Evolutionary conservation across 768 basidiomycete genomes (phyloP).

Genomic region (Boletales sp.): DNA sequence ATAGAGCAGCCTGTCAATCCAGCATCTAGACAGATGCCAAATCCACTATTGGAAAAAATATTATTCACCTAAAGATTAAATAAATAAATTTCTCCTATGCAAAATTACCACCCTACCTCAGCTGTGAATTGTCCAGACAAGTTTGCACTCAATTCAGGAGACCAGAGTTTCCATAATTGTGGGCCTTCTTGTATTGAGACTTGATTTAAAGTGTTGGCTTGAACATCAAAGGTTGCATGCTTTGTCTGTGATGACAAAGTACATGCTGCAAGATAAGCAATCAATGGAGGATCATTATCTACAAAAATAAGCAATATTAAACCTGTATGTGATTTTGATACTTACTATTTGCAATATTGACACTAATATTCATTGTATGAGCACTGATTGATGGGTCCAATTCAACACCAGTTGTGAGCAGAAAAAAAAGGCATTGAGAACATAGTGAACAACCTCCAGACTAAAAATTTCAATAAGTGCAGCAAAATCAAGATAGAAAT

Average conservation of each 20-base stretch:
- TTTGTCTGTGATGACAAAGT: not conserved
- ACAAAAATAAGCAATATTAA: not conserved
- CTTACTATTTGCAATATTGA: not conserved
- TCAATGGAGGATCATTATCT: not conserved
- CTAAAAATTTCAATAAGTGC: no score
- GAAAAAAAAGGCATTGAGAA: slow-evolving; percentile 3
- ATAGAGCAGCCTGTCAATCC: not conserved
- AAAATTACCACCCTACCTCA: not conserved
- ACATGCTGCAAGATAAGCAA: slow-evolving; percentile 8
- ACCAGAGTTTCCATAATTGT: slow-evolving; percentile 8
- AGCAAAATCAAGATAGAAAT: no score
- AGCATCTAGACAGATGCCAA: slow-evolving; percentile 1
- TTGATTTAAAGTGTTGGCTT: not conserved
- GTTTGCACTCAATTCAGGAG: not conserved
- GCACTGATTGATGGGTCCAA: not conserved
- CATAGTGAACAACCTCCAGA: no score
- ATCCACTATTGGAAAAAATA: not conserved
- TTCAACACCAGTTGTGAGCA: slow-evolving; percentile 8
- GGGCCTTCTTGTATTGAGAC: not conserved
- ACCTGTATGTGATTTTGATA: not conserved
- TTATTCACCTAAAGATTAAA: not conserved
- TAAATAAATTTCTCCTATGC: accelerated
- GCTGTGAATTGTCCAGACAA: not conserved
- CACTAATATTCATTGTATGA: not conserved
- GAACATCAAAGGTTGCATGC: slow-evolving; percentile 4